Evolutionary conservation across 1,284 basidiomycete genomes (phyloP).

Genomic region (Fistulinella cinereoalba): DNA sequence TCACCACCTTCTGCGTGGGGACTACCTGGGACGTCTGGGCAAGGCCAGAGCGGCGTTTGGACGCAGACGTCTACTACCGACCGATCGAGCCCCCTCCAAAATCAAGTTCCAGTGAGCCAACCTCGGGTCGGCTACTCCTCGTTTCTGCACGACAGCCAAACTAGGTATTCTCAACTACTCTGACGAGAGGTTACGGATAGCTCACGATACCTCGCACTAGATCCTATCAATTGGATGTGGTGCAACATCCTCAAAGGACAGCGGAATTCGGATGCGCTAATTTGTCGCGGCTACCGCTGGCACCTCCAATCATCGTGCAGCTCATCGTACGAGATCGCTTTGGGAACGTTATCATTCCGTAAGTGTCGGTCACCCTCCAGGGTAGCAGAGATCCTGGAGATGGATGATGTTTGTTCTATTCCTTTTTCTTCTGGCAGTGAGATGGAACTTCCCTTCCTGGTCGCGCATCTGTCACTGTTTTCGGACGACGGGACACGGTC

Average conservation of each 20-base stretch:
- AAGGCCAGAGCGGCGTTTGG: slow-evolving; percentile 26
- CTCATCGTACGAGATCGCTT: slow-evolving; percentile 71
- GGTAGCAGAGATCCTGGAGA: slow-evolving; percentile 25
- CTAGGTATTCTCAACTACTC: slow-evolving; percentile 39
- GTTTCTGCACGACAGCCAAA: slow-evolving; percentile 49
- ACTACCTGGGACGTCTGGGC: slow-evolving; percentile 26
- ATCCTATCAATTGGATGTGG: slow-evolving; percentile 70
- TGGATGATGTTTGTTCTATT: slow-evolving; percentile 7
- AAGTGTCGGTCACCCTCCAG: slow-evolving; percentile 37
- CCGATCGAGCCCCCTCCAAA: slow-evolving; percentile 34
- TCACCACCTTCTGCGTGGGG: slow-evolving; percentile 34
- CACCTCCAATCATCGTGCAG: slow-evolving; percentile 77
- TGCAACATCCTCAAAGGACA: slow-evolving; percentile 76
- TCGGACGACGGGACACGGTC: slow-evolving; percentile 57
- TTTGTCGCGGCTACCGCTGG: slow-evolving; percentile 77
- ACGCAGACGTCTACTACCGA: slow-evolving; percentile 24
- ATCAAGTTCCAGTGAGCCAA: slow-evolving; percentile 37
- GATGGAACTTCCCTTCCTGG: slow-evolving; percentile 77
- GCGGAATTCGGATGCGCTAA: slow-evolving; percentile 75
- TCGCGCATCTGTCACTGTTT: slow-evolving; percentile 74
- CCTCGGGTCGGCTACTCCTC: slow-evolving; percentile 55
- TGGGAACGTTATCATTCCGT: slow-evolving; percentile 66
- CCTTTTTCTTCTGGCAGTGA: slow-evolving; percentile 46
- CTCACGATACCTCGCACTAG: slow-evolving; percentile 33
- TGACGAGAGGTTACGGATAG: slow-evolving; percentile 8